Evolutionary conservation across 2,329 filamentous ascomycete species (phyloP), one percentile per base, ranked within the genome.

Genomic region (Alternaria gaisen): DNA sequence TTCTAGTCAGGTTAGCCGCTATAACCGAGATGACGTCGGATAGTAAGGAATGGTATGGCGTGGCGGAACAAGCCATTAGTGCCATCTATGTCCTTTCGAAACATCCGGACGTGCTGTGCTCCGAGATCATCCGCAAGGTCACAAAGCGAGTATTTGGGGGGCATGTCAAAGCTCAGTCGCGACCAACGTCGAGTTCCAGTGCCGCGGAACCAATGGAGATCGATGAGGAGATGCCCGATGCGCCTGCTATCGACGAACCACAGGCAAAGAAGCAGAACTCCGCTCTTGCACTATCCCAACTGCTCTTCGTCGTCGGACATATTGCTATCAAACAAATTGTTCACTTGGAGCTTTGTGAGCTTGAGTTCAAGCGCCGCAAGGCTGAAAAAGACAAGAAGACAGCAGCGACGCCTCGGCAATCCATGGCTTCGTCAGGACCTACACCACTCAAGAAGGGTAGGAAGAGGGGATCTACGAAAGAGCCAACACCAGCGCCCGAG

Each of bases 311-410:
- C 36, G 94, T 98, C 30, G 95, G 95, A 0, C 95, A 99, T 74
- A 91, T 98, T 48, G 95, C 95, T 14, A 95, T 99, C 76, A 99
- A 99, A 81, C 96, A 99, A 76, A 99, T 99, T 70, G 96, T 99
- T 0, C 95, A 99, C 77, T 87, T 99, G 11, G 95, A 99, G 72
- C 85, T 98, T n/a, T 97, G 94, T 77, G 95, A 99, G 76, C 88
- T 95, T 51, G 95, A 99, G 79, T 99, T 99, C 80, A 99, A 99
- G 83, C 91, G 94, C 55, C 88, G 94, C 67, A 99, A 99, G 83
- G 90, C 92, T 41, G 92, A 95, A 61, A 92, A 93, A 70, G 92
- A 95, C 61, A 92, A 93, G 72, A 85, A 82, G 60, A 81, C 80
- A 53, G 66, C 77, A n/a, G 68, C 74, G 4, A 65, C 67, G 22